Conservation (phyloP, 257 asterid species). For the Ehretia macrophylla region DNA sequence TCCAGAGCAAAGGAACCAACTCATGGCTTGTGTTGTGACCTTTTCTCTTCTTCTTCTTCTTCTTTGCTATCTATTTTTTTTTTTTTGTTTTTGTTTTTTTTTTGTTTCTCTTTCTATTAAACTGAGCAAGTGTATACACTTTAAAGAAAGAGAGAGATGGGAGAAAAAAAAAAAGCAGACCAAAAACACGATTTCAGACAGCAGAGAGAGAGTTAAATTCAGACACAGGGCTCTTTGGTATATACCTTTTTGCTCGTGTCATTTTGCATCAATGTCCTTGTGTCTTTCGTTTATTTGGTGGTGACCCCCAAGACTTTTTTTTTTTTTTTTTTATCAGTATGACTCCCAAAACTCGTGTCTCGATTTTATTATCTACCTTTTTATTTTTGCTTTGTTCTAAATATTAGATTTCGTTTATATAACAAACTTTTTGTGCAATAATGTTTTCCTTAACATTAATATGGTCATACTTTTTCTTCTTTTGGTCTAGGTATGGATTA, state of each 20-base stretch:
- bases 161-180: slow-evolving; percentile 21
- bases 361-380: neutral
- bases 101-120: neutral
- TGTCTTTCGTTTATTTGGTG: neutral
- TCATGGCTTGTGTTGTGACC: slow-evolving; percentile 12
- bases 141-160: neutral
- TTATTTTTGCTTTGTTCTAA: neutral
- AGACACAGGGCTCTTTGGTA: slow-evolving; percentile 34
- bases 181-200: slow-evolving; percentile 35
- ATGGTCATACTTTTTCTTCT: too few relatives aligned
- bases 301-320: neutral
- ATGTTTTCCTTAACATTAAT: too few relatives aligned
- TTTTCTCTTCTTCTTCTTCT: neutral
- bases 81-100: neutral
- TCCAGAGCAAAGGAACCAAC: slow-evolving; percentile 59
- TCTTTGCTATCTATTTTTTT: neutral
- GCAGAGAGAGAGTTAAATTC: slow-evolving; percentile 29
- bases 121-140: neutral
- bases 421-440: too few relatives aligned
- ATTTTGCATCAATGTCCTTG: slow-evolving; percentile 21
- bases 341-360: too few relatives aligned
- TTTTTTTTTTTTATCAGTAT: neutral
- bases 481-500: too few relatives aligned
- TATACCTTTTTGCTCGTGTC: slow-evolving; percentile 26
- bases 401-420: too few relatives aligned